Base-by-base conservation (phyloP, 1,284 basidiomycete genomes). In the Cystobasidium sp. region DNA sequence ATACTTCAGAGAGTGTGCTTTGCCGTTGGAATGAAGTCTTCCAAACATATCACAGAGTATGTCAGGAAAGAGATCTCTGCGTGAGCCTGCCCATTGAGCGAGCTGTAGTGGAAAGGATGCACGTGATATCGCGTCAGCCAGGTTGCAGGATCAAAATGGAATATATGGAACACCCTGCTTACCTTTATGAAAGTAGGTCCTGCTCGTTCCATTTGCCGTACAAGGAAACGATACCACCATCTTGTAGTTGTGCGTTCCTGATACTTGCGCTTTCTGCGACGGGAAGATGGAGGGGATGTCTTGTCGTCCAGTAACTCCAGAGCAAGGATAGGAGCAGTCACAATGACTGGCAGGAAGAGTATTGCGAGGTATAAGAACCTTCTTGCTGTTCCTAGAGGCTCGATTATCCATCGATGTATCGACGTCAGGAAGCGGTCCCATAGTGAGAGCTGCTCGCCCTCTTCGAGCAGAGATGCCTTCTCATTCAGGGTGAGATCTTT, bases 161-260 rank as follows among this genome's bases (percentile, higher is more conserved):
- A 4, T 52, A 9, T n/a, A 51, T 10, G 31, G 52, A 22, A 41
- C 16, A 37, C 14, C 16, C 12, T 1, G 81, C 84, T 76, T 78
- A 92, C 93, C 87, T 99, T 99, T 83, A 94, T 94, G 82, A 99
- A 99, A 0, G 94, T 97, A 3, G 97, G 97, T 0, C 97, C 97
- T 6, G 96, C 96, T 10, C 88, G 85, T 82, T 96, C 90, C 95
- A 99, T 98, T 81, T 91, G 91, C 69, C 85, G 84, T 16, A 96
- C 94, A 8, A 99, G 85, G 75, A 94, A 87, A 20, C 87, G 87
- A 82, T 97, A 99, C 97, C 97, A 99, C 94, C 93, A 97, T 59
- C 73, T 72, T 16, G 80, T 81, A 14, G 78, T 78, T 51, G 1
- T 92, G 85, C 3, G 91, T 91, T 68, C 93, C 91, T 89, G 90